phyloP scores from a whole-genome alignment of 345 rosid species.

The Arabidopsis thaliana region DNA sequence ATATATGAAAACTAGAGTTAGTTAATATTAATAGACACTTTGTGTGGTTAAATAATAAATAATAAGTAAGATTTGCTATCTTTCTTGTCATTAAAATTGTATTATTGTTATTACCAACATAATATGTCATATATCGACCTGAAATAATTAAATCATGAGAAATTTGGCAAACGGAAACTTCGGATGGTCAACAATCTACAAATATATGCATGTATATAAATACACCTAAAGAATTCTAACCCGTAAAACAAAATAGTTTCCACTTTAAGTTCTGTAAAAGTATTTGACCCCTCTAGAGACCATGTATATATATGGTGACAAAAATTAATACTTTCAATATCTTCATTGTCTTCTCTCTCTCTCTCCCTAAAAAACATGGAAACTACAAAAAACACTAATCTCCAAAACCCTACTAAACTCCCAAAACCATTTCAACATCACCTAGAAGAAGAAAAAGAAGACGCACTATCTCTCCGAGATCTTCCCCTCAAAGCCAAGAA shows the following conservation, averaged over 20 bases:
- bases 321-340: slow-evolving; percentile 18
- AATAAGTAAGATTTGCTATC: no score
- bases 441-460: slow-evolving; percentile 39
- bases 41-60: background rate
- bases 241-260: slow-evolving; percentile 16
- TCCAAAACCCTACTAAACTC: slow-evolving; percentile 37
- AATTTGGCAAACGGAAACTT: background rate
- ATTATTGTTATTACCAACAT: background rate
- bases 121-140: background rate
- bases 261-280: slow-evolving; percentile 2
- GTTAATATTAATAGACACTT: background rate
- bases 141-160: slow-evolving; percentile 1
- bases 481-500: slow-evolving; percentile 42
- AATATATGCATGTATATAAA: background rate
- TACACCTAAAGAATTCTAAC: background rate
- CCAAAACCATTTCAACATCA: slow-evolving; percentile 14
- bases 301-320: slow-evolving; percentile 29
- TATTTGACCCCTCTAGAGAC: slow-evolving; percentile 30
- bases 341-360: slow-evolving; percentile 19
- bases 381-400: slow-evolving; percentile 27
- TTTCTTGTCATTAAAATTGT: background rate
- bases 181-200: slow-evolving; percentile 13
- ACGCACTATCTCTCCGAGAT: slow-evolving; percentile 62
- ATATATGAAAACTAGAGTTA: background rate
- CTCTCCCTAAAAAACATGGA: slow-evolving; percentile 33